phyloP scores from a whole-genome alignment of 1,139 yeast species.

The Citeromyces siamensis region DNA sequence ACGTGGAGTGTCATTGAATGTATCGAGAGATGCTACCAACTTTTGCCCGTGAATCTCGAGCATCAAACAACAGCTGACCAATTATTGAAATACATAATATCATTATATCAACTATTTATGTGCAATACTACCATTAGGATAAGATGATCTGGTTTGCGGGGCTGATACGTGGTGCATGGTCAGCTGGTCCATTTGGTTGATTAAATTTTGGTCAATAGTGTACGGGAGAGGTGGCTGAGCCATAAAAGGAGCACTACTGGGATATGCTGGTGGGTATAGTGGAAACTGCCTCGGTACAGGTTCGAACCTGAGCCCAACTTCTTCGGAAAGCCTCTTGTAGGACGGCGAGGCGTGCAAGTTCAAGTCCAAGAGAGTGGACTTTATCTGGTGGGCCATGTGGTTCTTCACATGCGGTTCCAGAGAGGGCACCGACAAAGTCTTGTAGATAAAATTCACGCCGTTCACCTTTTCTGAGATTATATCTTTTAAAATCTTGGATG shows the following conservation, averaged over 20 bases:
- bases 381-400: slow-evolving; percentile 45
- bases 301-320: slow-evolving; percentile 52
- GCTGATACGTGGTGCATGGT: neutral
- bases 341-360: slow-evolving; percentile 52
- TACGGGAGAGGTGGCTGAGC: slow-evolving; percentile 1
- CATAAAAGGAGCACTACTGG: slow-evolving; percentile 1
- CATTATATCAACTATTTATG: neutral
- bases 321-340: slow-evolving; percentile 82
- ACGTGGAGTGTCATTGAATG: too few species aligned
- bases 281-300: neutral
- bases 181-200: slow-evolving; percentile 1
- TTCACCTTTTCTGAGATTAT: slow-evolving; percentile 51
- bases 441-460: slow-evolving; percentile 81
- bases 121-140: neutral
- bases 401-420: slow-evolving; percentile 40
- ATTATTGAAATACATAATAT: too few species aligned
- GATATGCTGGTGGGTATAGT: slow-evolving; percentile 1
- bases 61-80: too few species aligned
- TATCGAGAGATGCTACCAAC: too few species aligned
- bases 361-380: slow-evolving; percentile 45
- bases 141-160: neutral
- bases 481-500: slow-evolving; percentile 27
- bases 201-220: slow-evolving; percentile 1
- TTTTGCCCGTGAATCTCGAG: too few species aligned
- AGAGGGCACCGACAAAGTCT: slow-evolving; percentile 58